phyloP scores from a whole-genome alignment of 1,284 basidiomycete species.

The Microbotryum saponariae region DNA sequence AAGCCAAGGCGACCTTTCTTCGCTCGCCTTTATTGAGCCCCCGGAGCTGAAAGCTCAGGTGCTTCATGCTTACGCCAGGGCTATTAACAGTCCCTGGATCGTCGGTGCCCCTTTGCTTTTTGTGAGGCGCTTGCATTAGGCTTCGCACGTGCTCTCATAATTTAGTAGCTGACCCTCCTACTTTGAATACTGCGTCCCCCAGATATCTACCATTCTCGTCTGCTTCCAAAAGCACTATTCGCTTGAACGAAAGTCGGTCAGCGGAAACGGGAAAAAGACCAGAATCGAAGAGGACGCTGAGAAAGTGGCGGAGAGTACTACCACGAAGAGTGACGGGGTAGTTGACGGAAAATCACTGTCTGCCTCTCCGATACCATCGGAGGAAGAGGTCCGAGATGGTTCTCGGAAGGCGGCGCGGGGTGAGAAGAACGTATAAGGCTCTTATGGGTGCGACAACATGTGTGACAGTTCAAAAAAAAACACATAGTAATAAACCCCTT shows the following conservation, averaged over 20 bases:
- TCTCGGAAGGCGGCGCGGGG: too few relatives aligned
- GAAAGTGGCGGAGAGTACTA: neutral
- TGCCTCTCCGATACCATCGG: too few relatives aligned
- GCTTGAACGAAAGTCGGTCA: conserved; percentile 22
- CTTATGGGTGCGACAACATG: too few relatives aligned
- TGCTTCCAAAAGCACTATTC: conserved; percentile 34
- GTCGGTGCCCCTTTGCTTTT: conserved; percentile 44
- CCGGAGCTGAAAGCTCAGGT: conserved; percentile 45
- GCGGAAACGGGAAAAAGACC: neutral
- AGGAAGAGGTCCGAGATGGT: too few relatives aligned
- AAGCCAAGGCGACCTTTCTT: conserved; percentile 6
- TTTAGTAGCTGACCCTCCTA: too few relatives aligned
- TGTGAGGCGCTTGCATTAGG: conserved; percentile 32
- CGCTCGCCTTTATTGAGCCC: conserved; percentile 30
- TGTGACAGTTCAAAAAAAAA: too few relatives aligned
- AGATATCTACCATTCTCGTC: conserved; percentile 3
- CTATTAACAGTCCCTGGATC: conserved; percentile 65
- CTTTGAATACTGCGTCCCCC: too few relatives aligned
- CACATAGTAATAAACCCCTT: too few relatives aligned
- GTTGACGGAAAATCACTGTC: neutral
- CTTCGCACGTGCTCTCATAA: too few relatives aligned
- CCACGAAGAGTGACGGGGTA: neutral
- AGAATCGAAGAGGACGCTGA: too few relatives aligned
- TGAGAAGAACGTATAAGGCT: too few relatives aligned
- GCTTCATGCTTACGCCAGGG: conserved; percentile 60